Conservation (phyloP, 2,329 filamentous ascomycete genomes). For the Tolypocladium tropicale region DNA sequence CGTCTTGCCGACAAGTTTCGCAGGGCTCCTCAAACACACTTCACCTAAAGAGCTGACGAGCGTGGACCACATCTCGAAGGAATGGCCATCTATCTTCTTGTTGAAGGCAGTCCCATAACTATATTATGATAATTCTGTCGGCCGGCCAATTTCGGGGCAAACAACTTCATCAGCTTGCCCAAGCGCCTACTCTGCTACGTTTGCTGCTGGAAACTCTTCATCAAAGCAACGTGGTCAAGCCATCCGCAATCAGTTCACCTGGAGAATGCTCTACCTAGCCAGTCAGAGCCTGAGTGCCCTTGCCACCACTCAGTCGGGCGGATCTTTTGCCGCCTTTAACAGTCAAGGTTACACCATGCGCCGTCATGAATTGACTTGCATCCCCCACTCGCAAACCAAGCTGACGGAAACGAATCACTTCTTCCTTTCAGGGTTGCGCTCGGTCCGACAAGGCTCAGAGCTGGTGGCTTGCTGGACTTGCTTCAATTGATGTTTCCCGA, state of each 20-base stretch:
- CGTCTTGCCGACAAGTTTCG: too few relatives aligned
- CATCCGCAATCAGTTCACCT: too few relatives aligned
- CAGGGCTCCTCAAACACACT: too few relatives aligned
- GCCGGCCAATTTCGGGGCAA: neutral
- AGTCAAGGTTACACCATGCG: neutral
- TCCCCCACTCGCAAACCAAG: constrained; percentile 1
- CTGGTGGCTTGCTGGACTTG: neutral
- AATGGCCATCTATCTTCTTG: too few relatives aligned
- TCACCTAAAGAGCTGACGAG: too few relatives aligned
- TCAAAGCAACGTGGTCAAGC: neutral
- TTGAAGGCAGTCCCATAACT: neutral
- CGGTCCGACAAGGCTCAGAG: neutral
- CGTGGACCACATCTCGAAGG: too few relatives aligned
- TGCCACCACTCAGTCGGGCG: neutral
- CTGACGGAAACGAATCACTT: constrained; percentile 4
- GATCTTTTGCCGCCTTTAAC: neutral
- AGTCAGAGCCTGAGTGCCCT: neutral
- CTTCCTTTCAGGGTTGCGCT: neutral
- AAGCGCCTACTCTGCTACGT: neutral
- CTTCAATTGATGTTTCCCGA: neutral
- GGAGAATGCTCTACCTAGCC: neutral
- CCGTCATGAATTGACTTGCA: neutral
- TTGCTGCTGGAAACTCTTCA: neutral
- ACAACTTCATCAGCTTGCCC: neutral
- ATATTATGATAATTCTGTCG: neutral